Conservation (phyloP, 164 flowering plant genomes). For the Nymphaea colorata region DNA sequence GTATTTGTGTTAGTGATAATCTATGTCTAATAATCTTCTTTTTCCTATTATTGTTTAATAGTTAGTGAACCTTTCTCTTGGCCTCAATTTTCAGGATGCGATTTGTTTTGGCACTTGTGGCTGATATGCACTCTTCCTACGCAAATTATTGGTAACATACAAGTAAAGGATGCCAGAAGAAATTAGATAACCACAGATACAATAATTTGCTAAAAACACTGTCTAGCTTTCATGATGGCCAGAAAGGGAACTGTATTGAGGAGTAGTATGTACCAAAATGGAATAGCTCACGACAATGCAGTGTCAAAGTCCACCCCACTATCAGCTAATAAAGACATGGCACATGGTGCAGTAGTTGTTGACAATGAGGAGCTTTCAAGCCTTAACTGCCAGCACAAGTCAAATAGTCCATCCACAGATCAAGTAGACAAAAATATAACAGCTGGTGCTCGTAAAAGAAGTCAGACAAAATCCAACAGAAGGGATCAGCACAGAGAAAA, state of each 20-base stretch:
- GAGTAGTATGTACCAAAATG: conserved; percentile 36
- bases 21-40: too few relatives aligned
- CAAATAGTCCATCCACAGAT: conserved; percentile 11
- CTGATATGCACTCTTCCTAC: too few relatives aligned
- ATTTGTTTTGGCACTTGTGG: too few relatives aligned
- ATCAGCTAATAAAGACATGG: conserved; percentile 17
- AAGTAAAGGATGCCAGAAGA: too few relatives aligned
- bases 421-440: conserved; percentile 7
- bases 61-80: too few relatives aligned
- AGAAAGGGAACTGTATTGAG: conserved; percentile 55
- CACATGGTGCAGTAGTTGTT: conserved; percentile 19
- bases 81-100: too few relatives aligned
- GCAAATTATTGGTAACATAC: too few relatives aligned
- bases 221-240: conserved; percentile 29
- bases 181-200: too few relatives aligned
- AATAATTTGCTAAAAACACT: too few relatives aligned
- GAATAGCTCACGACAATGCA: conserved; percentile 26
- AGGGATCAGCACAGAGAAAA: conserved; percentile 16
- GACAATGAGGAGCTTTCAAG: conserved; percentile 25
- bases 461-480: conserved; percentile 21
- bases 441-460: conserved; percentile 24
- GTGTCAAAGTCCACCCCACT: conserved; percentile 25
- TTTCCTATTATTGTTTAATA: too few relatives aligned
- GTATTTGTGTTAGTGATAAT: too few relatives aligned
- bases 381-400: conserved; percentile 12